Percentiles rank a stretch among this genome's conserved stretches.
phyloP scores from a whole-genome alignment of 2,329 filamentous ascomycete genomes.

The Botrytis hyacinthi region DNA sequence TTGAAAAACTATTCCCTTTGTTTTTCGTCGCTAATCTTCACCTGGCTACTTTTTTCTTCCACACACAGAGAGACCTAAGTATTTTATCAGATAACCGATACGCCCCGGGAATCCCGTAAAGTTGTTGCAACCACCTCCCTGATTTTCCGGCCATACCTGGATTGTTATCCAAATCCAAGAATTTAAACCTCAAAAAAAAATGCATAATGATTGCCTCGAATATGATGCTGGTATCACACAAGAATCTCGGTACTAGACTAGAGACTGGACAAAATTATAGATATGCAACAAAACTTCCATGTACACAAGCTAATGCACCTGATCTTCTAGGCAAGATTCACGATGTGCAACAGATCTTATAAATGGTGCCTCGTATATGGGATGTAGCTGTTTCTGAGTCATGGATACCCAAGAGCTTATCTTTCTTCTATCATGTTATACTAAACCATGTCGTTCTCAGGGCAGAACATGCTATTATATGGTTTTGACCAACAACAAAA shows the following conservation, averaged over 20 bases:
- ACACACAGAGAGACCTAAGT: neutral
- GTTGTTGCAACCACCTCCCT: neutral
- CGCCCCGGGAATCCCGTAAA: neutral
- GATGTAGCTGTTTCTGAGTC: neutral
- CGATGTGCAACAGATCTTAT: neutral
- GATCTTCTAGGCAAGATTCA: neutral
- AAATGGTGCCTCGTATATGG: neutral
- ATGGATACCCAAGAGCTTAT: neutral
- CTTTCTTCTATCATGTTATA: neutral
- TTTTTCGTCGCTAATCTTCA: neutral
- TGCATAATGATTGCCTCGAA: neutral
- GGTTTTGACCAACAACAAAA: neutral
- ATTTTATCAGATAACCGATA: neutral
- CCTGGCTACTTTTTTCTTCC: rapidly evolving
- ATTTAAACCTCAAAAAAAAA: neutral
- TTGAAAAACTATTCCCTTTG: neutral
- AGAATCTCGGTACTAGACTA: neutral
- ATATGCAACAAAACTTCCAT: neutral
- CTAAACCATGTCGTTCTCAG: too few relatives aligned
- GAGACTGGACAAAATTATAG: neutral
- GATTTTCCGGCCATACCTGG: neutral
- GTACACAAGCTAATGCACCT: neutral
- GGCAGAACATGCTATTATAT: neutral
- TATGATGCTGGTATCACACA: neutral
- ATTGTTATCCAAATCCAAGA: neutral